phyloP scores from a whole-genome alignment of 306 rosid genomes.

The Fragaria ananassa region DNA sequence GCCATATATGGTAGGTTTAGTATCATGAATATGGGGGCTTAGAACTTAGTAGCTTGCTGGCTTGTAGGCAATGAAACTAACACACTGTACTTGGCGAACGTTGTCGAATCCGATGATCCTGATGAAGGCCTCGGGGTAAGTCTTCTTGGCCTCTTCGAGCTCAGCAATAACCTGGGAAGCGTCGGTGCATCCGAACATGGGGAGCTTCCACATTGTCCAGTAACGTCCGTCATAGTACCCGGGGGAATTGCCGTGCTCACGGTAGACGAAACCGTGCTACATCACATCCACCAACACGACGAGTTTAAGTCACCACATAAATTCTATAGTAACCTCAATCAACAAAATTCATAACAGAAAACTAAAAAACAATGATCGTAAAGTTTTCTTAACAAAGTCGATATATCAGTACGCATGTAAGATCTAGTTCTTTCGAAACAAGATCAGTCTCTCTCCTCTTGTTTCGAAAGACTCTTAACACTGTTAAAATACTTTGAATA shows the following conservation, averaged over 20 bases:
- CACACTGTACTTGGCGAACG: constrained; percentile 71
- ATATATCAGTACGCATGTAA: background rate
- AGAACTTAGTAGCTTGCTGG: constrained; percentile 24
- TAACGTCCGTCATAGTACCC: constrained; percentile 88
- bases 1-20: constrained; percentile 1
- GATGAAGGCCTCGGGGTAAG: constrained; percentile 41
- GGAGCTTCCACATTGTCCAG: constrained; percentile 97
- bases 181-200: constrained; percentile 81
- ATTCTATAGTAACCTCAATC: background rate
- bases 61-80: constrained; percentile 82
- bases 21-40: background rate
- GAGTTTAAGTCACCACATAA: background rate
- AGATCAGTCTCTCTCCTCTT: background rate
- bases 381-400: background rate
- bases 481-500: background rate
- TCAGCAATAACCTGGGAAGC: constrained; percentile 48
- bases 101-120: constrained; percentile 90
- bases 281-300: background rate
- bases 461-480: background rate
- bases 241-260: constrained; percentile 55
- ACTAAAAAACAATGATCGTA: no score
- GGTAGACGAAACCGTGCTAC: constrained; percentile 46
- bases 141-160: constrained; percentile 39
- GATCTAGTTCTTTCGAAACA: background rate
- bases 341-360: background rate